Evolutionary conservation across 1,284 basidiomycete genomes (phyloP).

Genomic region (Salmacisia buchloeana): DNA sequence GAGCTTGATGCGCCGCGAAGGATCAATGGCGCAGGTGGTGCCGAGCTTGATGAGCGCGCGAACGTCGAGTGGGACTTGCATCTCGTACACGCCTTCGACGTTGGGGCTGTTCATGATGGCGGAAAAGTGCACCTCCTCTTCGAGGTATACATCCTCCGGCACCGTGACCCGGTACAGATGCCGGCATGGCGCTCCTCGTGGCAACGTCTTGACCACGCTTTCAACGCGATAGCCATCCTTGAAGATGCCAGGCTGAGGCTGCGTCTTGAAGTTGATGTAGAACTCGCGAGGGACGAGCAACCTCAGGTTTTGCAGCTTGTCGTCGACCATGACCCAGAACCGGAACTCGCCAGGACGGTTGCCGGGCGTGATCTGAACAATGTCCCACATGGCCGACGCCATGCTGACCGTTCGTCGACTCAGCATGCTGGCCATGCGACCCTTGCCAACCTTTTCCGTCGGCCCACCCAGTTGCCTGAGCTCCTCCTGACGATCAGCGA

Average conservation of each 20-base stretch:
- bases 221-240: slow-evolving; percentile 64
- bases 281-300: slow-evolving; percentile 84
- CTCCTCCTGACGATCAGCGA: neutral
- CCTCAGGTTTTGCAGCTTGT: slow-evolving; percentile 70
- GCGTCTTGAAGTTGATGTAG: slow-evolving; percentile 78
- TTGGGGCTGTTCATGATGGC: slow-evolving; percentile 88
- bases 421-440: slow-evolving; percentile 64
- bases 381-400: slow-evolving; percentile 76
- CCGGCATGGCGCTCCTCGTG: slow-evolving; percentile 68
- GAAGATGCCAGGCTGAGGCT: slow-evolving; percentile 64
- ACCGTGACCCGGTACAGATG: slow-evolving; percentile 82
- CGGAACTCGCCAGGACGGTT: slow-evolving; percentile 75
- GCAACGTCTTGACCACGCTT: slow-evolving; percentile 71
- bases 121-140: slow-evolving; percentile 83
- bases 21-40: slow-evolving; percentile 68
- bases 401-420: slow-evolving; percentile 63
- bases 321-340: slow-evolving; percentile 81
- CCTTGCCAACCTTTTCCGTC: slow-evolving; percentile 17
- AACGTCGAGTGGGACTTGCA: slow-evolving; percentile 79
- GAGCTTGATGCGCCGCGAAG: slow-evolving; percentile 64
- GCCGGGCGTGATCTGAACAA: slow-evolving; percentile 79
- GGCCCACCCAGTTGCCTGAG: slow-evolving; percentile 15
- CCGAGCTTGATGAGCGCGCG: slow-evolving; percentile 81
- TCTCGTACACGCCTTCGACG: slow-evolving; percentile 90
- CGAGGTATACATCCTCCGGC: slow-evolving; percentile 74